A percentile compares a stretch with the other conserved stretches of the same genome.
These are phyloP conservation scores for Huntiella omanensis DNA, from an alignment of 2,329 filamentous ascomycete genomes.

Conservation along the genomic window DNA sequence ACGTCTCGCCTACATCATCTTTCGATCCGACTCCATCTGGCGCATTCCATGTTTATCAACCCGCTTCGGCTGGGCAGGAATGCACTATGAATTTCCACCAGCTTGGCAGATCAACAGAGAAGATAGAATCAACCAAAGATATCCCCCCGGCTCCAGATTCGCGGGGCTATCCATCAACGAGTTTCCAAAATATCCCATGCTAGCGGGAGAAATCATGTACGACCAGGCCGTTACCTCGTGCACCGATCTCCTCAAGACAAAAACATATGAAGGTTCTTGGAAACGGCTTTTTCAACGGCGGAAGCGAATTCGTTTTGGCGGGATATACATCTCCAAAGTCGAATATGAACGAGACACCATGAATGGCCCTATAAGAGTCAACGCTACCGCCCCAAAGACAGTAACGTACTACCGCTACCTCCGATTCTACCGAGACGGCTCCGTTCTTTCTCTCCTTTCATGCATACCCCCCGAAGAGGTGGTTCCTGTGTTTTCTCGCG, in stretches of 20 bases:
- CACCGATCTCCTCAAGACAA: slow-evolving; percentile 19
- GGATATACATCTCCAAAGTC: slow-evolving; percentile 89
- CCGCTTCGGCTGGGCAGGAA: slow-evolving; percentile 61
- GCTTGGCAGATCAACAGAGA: neutral
- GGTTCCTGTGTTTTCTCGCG: slow-evolving; percentile 62
- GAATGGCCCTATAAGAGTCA: slow-evolving; percentile 32
- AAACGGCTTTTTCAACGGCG: slow-evolving; percentile 58
- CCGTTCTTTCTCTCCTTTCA: slow-evolving; percentile 60
- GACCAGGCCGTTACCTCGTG: slow-evolving; percentile 11
- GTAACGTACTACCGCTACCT: slow-evolving; percentile 97
- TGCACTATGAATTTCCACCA: slow-evolving; percentile 55
- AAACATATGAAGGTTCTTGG: slow-evolving; percentile 34
- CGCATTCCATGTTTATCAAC: slow-evolving; percentile 49
- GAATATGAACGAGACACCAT: slow-evolving; percentile 82
- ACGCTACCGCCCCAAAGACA: slow-evolving; percentile 69
- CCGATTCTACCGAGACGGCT: slow-evolving; percentile 82
- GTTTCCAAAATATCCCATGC: slow-evolving; percentile 17
- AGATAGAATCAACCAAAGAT: neutral
- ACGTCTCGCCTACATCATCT: slow-evolving; percentile 65
- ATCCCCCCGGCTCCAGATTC: neutral
- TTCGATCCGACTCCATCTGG: slow-evolving; percentile 76
- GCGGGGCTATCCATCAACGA: slow-evolving; percentile 1
- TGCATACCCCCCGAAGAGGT: slow-evolving; percentile 72
- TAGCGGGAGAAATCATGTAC: slow-evolving; percentile 13
- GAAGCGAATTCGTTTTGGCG: slow-evolving; percentile 81